Evolutionary conservation across 2,329 filamentous ascomycete genomes (phyloP).

Genomic region (Colletotrichum agaves): DNA sequence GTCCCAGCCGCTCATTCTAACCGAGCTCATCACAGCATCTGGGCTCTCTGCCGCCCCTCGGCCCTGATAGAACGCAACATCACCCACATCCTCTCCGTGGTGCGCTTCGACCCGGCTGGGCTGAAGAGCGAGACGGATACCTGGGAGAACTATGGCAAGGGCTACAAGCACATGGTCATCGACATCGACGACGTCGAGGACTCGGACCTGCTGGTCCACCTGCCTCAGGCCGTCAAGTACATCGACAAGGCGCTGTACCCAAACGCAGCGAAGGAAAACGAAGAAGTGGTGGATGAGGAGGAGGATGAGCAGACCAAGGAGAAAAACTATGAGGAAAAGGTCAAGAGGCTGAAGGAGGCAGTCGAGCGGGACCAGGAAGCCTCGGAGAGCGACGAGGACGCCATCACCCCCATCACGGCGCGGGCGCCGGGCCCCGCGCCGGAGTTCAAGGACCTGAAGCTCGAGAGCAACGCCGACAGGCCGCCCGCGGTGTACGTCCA

Average conservation of each 20-base stretch:
- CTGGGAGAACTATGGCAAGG: conserved; percentile 63
- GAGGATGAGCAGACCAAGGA: background rate
- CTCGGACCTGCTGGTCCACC: conserved; percentile 84
- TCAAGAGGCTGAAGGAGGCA: conserved; percentile 16
- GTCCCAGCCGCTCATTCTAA: background rate
- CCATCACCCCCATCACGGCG: conserved; percentile 1
- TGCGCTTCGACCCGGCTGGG: conserved; percentile 62
- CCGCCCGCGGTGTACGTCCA: conserved; percentile 64
- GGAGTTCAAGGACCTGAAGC: conserved; percentile 24
- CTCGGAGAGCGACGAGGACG: conserved; percentile 20
- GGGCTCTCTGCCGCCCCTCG: conserved; percentile 78
- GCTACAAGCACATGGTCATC: conserved; percentile 79
- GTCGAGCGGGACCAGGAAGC: conserved; percentile 14
- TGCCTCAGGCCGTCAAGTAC: conserved; percentile 82
- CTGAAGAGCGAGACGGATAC: conserved; percentile 63
- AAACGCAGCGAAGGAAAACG: background rate
- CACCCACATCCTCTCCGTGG: conserved; percentile 89
- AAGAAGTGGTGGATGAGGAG: background rate
- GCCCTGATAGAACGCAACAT: conserved; percentile 79
- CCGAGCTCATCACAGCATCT: conserved; percentile 67
- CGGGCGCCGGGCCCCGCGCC: background rate
- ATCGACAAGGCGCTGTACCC: conserved; percentile 77
- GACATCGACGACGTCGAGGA: conserved; percentile 93
- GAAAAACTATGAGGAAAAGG: conserved; percentile 25
- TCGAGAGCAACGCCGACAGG: conserved; percentile 32